Conservation (phyloP, 2,329 filamentous ascomycete species). For the Remersonia thermophila region DNA sequence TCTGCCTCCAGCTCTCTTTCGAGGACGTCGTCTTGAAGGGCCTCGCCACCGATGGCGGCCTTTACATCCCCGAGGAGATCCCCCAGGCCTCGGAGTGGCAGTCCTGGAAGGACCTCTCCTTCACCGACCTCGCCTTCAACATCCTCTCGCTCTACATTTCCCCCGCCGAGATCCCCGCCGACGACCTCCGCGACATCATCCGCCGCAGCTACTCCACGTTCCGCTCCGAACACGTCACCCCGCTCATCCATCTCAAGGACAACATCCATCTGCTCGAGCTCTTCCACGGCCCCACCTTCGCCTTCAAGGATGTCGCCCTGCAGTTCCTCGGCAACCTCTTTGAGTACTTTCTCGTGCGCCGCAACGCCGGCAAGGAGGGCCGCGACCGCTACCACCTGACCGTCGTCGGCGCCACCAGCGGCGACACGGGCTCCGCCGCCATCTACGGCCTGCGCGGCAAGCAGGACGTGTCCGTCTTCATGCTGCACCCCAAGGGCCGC, state of each 20-base stretch:
- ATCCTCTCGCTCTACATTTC: constrained; percentile 86
- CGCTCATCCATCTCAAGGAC: constrained; percentile 63
- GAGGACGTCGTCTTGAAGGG: constrained; percentile 86
- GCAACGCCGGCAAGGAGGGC: constrained; percentile 57
- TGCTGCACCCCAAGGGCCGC: constrained; percentile 82
- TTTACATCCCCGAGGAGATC: constrained; percentile 79
- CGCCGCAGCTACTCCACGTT: constrained; percentile 81
- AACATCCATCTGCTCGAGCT: constrained; percentile 82
- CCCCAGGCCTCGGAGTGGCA: constrained; percentile 39
- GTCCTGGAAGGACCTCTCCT: constrained; percentile 67
- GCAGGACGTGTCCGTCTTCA: constrained; percentile 94
- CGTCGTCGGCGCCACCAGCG: constrained; percentile 75
- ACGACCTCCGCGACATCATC: constrained; percentile 75
- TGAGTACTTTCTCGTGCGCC: constrained; percentile 69
- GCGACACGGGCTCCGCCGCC: constrained; percentile 80
- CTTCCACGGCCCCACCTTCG: constrained; percentile 90
- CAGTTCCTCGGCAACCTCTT: constrained; percentile 96
- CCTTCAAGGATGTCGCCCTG: constrained; percentile 90
- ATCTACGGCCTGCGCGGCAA: constrained; percentile 93
- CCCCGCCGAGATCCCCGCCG: constrained; percentile 62
- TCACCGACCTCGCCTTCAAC: constrained; percentile 69
- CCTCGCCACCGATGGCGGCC: constrained; percentile 71
- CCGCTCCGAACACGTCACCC: constrained; percentile 64
- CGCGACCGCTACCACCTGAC: constrained; percentile 65
- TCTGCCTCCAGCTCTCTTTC: constrained; percentile 68